Evolutionary conservation across 306 rosid species (phyloP), one percentile per base, ranked within the genome.

Genomic region (Oxytropis ochrocephala): DNA sequence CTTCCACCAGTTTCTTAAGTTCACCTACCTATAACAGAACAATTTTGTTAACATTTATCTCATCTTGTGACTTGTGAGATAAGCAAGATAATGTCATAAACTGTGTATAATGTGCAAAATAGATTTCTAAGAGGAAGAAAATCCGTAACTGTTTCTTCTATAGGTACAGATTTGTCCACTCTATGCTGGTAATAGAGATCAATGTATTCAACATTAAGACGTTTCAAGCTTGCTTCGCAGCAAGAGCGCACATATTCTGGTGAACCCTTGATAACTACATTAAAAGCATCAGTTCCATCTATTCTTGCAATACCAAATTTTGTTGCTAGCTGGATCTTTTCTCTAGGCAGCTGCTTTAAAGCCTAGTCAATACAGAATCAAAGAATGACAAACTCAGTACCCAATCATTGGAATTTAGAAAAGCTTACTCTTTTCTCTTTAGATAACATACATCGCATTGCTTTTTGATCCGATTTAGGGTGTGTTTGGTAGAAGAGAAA

Each of bases 101-200:
- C 2, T 1, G 6, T 49, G 19, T 50, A 42, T 14, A 11, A 11
- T 17, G 29, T 35, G 36, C 1, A 52, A 69, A 46, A 52, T 65
- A 13, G 13, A 21, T 53, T 30, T 18, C 18, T 27, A 0, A 32
- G n/a, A 51, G 27, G 30, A 62, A 54, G 68, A 74, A 74, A 68
- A 60, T 48, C 0, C 65, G 19, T 39, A 43, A 91, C 97, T 43
- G 96, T 91, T 24, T 87, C 88, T 52, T 91, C 97, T 27, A 89
- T 87, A 7, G 97, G 87, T 30, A 82, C 79, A 5, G 84, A 38
- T 11, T 5, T 42, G 64, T 80, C 84, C 10, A 80, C 74, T 39
- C 91, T 81, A 48, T 91, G 96, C 49, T 85, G 94, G 72, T 89
- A 91, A 74, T 89, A 91, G 41, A 91, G 90, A 74, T 91, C 97